Evolutionary conservation across 1,284 basidiomycete species (phyloP).

Genomic region (Ceratobasidium sp.): DNA sequence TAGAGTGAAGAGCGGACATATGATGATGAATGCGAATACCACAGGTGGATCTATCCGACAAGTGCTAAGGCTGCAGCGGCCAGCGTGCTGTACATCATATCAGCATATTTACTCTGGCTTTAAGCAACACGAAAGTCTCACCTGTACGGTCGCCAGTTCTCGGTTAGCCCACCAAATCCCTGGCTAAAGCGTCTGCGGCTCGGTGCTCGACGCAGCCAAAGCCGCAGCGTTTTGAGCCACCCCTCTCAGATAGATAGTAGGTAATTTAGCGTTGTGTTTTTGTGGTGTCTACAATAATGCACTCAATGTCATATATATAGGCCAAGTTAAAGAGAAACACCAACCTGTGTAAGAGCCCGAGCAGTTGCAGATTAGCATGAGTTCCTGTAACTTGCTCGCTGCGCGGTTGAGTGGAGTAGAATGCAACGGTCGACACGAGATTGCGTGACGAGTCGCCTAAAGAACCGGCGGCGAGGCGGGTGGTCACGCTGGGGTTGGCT

Average conservation of each 20-base stretch:
- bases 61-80: constrained; percentile 64
- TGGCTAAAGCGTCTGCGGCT: constrained; percentile 61
- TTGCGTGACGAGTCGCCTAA: constrained; percentile 58
- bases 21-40: constrained; percentile 57
- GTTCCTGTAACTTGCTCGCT: constrained; percentile 46
- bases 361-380: constrained; percentile 44
- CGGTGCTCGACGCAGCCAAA: constrained; percentile 61
- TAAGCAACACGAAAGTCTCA: not conserved
- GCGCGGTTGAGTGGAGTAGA: constrained; percentile 55
- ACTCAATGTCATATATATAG: not conserved
- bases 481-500: constrained; percentile 58
- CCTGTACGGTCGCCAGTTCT: constrained; percentile 63
- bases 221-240: constrained; percentile 61
- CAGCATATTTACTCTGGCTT: not conserved
- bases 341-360: constrained; percentile 25
- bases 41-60: constrained; percentile 64
- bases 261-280: constrained; percentile 54
- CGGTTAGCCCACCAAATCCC: constrained; percentile 55
- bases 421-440: constrained; percentile 56
- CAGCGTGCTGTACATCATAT: constrained; percentile 54
- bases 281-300: not conserved
- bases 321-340: constrained; percentile 29
- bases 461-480: constrained; percentile 55
- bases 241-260: constrained; percentile 54
- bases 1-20: constrained; percentile 10